Percentiles rank a stretch among this genome's conserved stretches.
phyloP scores from a whole-genome alignment of 345 rosid genomes.

The Dipteronia sinensis region DNA sequence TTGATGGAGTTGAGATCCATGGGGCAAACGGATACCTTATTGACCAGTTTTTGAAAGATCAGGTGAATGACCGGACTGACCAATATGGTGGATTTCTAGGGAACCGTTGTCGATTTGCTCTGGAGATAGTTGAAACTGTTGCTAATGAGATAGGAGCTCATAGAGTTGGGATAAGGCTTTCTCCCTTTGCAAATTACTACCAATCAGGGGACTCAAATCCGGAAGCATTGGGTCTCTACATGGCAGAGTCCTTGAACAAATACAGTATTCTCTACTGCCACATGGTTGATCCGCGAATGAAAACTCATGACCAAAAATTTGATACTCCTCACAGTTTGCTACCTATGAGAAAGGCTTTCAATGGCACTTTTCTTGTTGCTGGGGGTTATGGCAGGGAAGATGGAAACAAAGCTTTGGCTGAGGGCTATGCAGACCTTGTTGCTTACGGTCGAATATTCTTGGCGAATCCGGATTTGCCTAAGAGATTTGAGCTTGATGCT shows the following conservation, averaged over 20 bases:
- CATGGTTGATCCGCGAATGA: constrained; percentile 68
- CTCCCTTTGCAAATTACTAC: constrained; percentile 52
- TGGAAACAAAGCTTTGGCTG: constrained; percentile 50
- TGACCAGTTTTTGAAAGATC: constrained; percentile 72
- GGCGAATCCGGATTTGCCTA: constrained; percentile 76
- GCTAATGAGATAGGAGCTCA: constrained; percentile 61
- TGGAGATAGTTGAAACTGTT: constrained; percentile 65
- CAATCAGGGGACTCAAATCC: constrained; percentile 67
- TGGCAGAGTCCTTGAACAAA: constrained; percentile 60
- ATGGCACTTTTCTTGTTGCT: constrained; percentile 57
- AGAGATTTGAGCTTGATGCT: constrained; percentile 61
- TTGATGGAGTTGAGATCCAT: constrained; percentile 81
- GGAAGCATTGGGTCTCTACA: constrained; percentile 53
- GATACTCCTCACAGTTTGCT: constrained; percentile 41
- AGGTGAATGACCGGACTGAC: no score
- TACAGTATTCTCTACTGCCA: constrained; percentile 61
- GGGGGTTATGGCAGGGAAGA: constrained; percentile 61
- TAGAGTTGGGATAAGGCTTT: constrained; percentile 64
- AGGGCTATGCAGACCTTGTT: constrained; percentile 55
- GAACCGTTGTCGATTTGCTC: constrained; percentile 62
- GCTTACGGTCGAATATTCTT: constrained; percentile 66
- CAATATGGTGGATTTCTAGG: constrained; percentile 63
- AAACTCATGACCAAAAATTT: constrained; percentile 16
- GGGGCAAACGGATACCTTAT: constrained; percentile 67
- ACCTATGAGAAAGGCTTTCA: constrained; percentile 70